Evolutionary conservation across 2,329 filamentous ascomycete genomes (phyloP).

Genomic region (Fusarium gaditjirri): DNA sequence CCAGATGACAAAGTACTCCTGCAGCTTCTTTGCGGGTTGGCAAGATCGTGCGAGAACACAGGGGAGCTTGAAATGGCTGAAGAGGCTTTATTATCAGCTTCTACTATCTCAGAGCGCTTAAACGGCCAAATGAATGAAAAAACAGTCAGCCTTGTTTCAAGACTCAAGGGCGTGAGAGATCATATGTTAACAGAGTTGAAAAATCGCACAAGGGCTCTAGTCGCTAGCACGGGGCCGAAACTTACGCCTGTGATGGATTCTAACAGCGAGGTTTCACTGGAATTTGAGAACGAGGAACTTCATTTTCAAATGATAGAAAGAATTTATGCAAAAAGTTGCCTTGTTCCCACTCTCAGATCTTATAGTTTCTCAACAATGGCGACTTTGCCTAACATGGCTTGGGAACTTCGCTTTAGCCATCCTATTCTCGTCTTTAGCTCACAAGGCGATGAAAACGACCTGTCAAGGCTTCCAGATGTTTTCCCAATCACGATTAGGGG

Average conservation of each 20-base stretch:
- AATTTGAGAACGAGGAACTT: no score
- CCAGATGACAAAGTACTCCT: background rate
- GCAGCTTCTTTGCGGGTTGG: background rate
- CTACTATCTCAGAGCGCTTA: fast-evolving
- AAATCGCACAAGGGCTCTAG: background rate
- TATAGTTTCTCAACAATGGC: fast-evolving
- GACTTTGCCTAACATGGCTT: background rate
- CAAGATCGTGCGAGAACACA: fast-evolving
- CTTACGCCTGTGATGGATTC: background rate
- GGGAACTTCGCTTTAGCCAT: background rate
- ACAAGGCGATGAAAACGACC: fast-evolving
- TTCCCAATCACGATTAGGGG: background rate
- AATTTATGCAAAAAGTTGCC: no score
- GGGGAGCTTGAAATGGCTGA: background rate
- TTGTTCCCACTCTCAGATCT: no score
- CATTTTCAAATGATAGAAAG: fast-evolving
- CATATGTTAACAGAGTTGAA: background rate
- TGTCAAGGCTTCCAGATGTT: fast-evolving
- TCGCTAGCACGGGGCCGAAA: background rate
- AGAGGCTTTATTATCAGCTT: background rate
- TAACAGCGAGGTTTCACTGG: no score
- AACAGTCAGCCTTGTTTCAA: background rate
- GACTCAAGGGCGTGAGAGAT: background rate
- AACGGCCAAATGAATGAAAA: background rate
- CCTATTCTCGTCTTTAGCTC: background rate